Base-by-base conservation (phyloP, 768 basidiomycete genomes). In the Austroboletus festivus region DNA sequence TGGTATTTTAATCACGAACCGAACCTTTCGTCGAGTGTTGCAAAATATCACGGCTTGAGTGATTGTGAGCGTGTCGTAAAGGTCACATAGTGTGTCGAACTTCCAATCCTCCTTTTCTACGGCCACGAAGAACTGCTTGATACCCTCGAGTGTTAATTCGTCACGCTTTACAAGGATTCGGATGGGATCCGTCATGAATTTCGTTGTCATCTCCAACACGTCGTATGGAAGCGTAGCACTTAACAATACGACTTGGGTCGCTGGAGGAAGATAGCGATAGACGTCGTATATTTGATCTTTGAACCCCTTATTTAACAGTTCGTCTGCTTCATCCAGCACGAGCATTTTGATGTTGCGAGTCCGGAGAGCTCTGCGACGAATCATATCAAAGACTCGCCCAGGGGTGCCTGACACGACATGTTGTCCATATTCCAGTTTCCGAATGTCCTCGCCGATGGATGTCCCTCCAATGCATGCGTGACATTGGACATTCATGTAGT, bases 31-130 rank as follows among this genome's bases (percentile, higher is more conserved):
- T 60, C 92, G 81, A 15, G 93, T 97, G 74, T 97, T 97, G 75
- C 95, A 98, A 75, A 98, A 97, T 65, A 98, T 96, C 67, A 98
- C 94, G 41, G 94, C 95, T 78, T 97, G 95, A 7, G 94, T 97
- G 68, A 99, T 97, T 46, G 94, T 97, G 56, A 99, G 83, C 23
- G 95, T 97, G 69, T 98, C 95, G 71, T 96, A 98, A 41, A 99
- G 73, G 73, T 96, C 95, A 65, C 90, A 96, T 26, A 99, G 78
- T 0, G 94, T 97, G 71, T 97, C 94, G 63, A 96, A 94, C 67
- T 99, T 99, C 94, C 94, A 97, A 65, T 99, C 95, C 70, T 99
- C 95, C 73, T 97, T 96, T 73, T 97, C 95, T 47, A 99, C 95
- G 39, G 94, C 95, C 43, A 99, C 91, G 76, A 93, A 93, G 73